phyloP scores from a whole-genome alignment of 2,329 filamentous ascomycete genomes.

The Aschersonia sp. region DNA sequence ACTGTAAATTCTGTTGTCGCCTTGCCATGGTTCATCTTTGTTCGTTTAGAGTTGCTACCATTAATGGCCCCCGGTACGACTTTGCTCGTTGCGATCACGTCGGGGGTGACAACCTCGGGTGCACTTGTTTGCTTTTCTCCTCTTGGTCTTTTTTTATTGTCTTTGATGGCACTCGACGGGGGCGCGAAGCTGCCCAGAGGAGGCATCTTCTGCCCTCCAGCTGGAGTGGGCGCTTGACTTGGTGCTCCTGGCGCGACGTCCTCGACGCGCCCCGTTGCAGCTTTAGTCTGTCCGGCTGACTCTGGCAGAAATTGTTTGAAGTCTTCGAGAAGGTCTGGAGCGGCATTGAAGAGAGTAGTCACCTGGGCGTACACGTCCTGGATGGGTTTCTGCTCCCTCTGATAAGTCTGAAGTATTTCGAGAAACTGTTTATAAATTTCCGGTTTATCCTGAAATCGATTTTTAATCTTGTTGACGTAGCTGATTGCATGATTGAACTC shows the following conservation, averaged over 20 bases:
- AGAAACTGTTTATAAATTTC: slow-evolving; percentile 99
- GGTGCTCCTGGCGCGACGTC: slow-evolving; percentile 25
- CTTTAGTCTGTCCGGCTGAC: slow-evolving; percentile 45
- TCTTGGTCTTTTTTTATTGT: slow-evolving; percentile 75
- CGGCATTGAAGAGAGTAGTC: slow-evolving; percentile 81
- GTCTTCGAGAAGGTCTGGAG: slow-evolving; percentile 88
- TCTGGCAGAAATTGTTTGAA: slow-evolving; percentile 98
- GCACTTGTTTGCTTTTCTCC: slow-evolving; percentile 38
- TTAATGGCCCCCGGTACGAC: slow-evolving; percentile 17
- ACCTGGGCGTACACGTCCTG: slow-evolving; percentile 97
- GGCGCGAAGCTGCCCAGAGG: slow-evolving; percentile 91
- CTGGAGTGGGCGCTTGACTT: slow-evolving; percentile 43
- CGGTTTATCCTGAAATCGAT: slow-evolving; percentile 88
- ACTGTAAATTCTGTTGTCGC: slow-evolving; percentile 41
- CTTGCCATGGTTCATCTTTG: slow-evolving; percentile 61
- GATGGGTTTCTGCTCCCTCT: slow-evolving; percentile 94
- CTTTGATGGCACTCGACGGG: slow-evolving; percentile 65
- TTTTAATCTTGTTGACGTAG: slow-evolving; percentile 99
- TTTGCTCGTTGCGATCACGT: slow-evolving; percentile 24
- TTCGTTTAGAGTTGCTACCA: slow-evolving; percentile 39
- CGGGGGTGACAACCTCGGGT: slow-evolving; percentile 27
- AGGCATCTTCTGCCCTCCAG: slow-evolving; percentile 63
- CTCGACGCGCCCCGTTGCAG: slow-evolving; percentile 44
- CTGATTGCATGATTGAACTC: slow-evolving; percentile 99
- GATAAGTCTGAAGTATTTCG: slow-evolving; percentile 95